Evolutionary conservation across 2,329 filamentous ascomycete genomes (phyloP).

Genomic region (Davidsoniella neocaledoniae): DNA sequence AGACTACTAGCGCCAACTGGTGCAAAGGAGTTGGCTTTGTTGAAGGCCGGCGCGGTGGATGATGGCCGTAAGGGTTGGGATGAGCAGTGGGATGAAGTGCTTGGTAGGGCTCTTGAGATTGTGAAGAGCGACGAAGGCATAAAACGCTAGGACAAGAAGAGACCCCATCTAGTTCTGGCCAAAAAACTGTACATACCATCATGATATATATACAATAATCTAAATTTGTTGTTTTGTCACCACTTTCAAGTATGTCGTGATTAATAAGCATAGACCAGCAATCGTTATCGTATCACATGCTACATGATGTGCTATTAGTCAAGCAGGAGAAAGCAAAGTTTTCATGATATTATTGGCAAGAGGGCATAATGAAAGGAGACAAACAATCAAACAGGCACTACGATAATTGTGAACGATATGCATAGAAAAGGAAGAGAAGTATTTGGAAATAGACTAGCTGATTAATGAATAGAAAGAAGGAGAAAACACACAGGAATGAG

Average conservation of each 20-base stretch:
- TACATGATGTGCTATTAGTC: no score
- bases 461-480: not conserved
- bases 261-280: no score
- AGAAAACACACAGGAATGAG: not conserved
- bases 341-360: not conserved
- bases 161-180: no score
- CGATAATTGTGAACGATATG: not conserved
- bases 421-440: conserved; percentile 4
- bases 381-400: not conserved
- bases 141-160: not conserved
- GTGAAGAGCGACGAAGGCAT: conserved; percentile 6
- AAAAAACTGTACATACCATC: not conserved
- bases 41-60: conserved; percentile 53
- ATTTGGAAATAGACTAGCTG: not conserved
- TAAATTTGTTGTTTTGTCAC: not conserved
- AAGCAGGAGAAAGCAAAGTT: no score
- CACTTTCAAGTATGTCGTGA: no score
- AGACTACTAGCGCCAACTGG: conserved; percentile 42
- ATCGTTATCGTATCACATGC: no score
- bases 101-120: conserved; percentile 51
- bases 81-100: conserved; percentile 78
- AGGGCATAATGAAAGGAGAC: not conserved
- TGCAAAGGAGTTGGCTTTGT: conserved; percentile 34
- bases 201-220: not conserved
- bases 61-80: conserved; percentile 75